These are phyloP conservation scores for Trichoderma arundinaceum DNA, from an alignment of 2,329 filamentous ascomycete genomes.

Conservation along the genomic window DNA sequence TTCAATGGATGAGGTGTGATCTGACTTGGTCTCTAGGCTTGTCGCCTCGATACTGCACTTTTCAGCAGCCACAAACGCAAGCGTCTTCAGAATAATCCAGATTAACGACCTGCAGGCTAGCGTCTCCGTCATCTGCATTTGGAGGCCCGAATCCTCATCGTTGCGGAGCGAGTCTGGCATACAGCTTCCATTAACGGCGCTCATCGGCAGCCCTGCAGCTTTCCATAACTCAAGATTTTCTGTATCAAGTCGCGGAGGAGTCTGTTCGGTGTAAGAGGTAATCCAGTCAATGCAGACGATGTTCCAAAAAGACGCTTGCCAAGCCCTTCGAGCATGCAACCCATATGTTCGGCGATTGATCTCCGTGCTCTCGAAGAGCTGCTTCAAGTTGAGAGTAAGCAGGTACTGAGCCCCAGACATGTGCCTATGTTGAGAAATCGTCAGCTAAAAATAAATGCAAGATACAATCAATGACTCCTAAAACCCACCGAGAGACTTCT, in stretches of 20 bases:
- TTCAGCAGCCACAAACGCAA: conserved; percentile 29
- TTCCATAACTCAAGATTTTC: conserved; percentile 33
- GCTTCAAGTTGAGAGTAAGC: conserved; percentile 15
- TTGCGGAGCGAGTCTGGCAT: conserved; percentile 28
- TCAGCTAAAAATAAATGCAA: not conserved
- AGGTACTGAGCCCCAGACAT: conserved; percentile 35
- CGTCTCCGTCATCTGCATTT: conserved; percentile 32
- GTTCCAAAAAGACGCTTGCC: conserved; percentile 35
- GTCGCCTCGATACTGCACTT: not conserved
- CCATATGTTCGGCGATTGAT: conserved; percentile 23
- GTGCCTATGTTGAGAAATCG: conserved; percentile 21
- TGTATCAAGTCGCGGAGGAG: conserved; percentile 29
- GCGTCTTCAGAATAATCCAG: conserved; percentile 33
- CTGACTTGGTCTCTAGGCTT: not conserved
- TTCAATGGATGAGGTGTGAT: not conserved
- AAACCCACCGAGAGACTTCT: conserved; percentile 32
- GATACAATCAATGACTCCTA: not conserved
- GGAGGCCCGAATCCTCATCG: not conserved
- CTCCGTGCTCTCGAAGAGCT: conserved; percentile 14
- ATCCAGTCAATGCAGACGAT: conserved; percentile 34
- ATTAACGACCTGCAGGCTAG: conserved; percentile 32
- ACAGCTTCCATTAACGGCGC: conserved; percentile 21
- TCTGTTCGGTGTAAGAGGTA: conserved; percentile 30
- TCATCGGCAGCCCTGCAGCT: conserved; percentile 33
- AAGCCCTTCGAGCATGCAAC: conserved; percentile 30